Conservation (phyloP, 1,284 basidiomycete genomes). For the Ustilago hordei region DNA sequence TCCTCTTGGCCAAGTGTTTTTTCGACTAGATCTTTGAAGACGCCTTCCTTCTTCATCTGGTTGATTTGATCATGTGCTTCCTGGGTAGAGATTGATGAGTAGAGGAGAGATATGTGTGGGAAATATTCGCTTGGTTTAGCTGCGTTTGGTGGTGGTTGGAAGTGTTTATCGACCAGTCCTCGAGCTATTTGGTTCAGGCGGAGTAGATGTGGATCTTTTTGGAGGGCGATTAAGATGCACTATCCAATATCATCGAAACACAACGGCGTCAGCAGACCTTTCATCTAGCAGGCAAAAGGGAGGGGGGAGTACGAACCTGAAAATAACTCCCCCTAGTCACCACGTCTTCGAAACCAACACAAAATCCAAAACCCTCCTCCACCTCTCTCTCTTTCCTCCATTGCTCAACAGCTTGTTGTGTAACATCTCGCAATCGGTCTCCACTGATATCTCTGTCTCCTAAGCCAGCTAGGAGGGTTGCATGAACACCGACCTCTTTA, state of each 20-base stretch:
- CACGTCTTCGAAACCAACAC: constrained; percentile 18
- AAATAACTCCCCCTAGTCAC: constrained; percentile 29
- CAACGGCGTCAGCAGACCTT: too few relatives aligned
- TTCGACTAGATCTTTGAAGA: constrained; percentile 1
- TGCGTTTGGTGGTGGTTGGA: constrained; percentile 17
- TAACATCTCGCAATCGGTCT: constrained; percentile 4
- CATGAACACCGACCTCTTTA: constrained; percentile 26
- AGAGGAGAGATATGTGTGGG: constrained; percentile 49
- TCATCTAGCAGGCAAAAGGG: neutral
- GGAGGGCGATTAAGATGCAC: constrained; percentile 29
- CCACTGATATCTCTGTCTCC: constrained; percentile 11
- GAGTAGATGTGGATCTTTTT: neutral
- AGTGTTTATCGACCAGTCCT: constrained; percentile 4
- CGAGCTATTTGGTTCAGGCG: constrained; percentile 17
- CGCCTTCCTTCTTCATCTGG: constrained; percentile 7
- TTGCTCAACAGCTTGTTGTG: neutral
- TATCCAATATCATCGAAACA: neutral
- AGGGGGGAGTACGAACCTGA: constrained; percentile 14
- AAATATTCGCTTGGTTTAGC: constrained; percentile 23
- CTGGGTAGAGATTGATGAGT: constrained; percentile 16
- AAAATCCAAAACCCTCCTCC: neutral
- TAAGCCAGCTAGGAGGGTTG: constrained; percentile 35
- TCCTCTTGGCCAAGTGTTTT: neutral
- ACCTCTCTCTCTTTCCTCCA: constrained; percentile 3
- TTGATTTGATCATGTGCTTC: constrained; percentile 31